phyloP scores from a whole-genome alignment of 2,329 filamentous ascomycete species.

The Microdochium nivale region DNA sequence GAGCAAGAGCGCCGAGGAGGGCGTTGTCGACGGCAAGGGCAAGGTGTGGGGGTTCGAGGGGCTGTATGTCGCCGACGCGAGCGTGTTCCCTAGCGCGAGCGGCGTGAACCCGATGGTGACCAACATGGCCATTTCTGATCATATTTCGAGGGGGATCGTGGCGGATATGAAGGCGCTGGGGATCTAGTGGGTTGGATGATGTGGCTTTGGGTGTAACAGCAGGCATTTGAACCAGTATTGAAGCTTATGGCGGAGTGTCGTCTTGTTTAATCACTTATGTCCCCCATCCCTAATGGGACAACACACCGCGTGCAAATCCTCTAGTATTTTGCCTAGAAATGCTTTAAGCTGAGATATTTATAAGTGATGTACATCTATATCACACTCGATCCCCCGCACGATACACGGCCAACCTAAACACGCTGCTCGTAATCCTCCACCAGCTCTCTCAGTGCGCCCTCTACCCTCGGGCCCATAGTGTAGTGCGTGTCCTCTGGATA shows the following conservation, averaged over 20 bases:
- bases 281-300: too few species aligned
- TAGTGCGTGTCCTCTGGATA: conserved; percentile 24
- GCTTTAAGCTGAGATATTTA: too few species aligned
- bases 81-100: conserved; percentile 63
- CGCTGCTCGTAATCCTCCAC: background rate
- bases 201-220: too few species aligned
- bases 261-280: too few species aligned
- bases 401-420: background rate
- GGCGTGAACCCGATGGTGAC: conserved; percentile 77
- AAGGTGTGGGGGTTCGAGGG: conserved; percentile 56
- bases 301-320: too few species aligned
- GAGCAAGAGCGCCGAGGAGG: conserved; percentile 39
- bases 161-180: background rate
- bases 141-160: conserved; percentile 19
- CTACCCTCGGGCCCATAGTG: conserved; percentile 9
- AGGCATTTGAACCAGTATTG: too few species aligned
- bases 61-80: conserved; percentile 63
- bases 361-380: too few species aligned
- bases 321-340: too few species aligned
- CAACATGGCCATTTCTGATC: conserved; percentile 57
- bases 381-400: too few species aligned
- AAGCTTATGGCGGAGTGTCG: too few species aligned
- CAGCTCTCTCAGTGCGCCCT: background rate
- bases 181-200: background rate
- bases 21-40: conserved; percentile 48